These are phyloP conservation scores for Amauroascus verrucosus DNA, from an alignment of 2,329 filamentous ascomycete genomes.

Conservation along the genomic window DNA sequence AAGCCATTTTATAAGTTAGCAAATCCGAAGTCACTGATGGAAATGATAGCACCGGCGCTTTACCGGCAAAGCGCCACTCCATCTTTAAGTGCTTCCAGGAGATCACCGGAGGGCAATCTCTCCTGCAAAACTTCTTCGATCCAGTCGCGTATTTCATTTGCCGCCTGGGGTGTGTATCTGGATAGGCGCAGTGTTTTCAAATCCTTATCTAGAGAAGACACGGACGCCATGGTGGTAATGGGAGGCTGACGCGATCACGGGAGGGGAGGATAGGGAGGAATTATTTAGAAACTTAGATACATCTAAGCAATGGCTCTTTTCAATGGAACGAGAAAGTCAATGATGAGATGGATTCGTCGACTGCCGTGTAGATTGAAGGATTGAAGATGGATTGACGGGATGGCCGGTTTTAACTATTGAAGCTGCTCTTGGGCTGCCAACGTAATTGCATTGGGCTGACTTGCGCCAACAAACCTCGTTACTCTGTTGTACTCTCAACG, in stretches of 20 bases:
- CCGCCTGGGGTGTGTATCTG: slow-evolving; percentile 83
- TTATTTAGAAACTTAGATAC: background rate
- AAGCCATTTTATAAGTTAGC: slow-evolving; percentile 19
- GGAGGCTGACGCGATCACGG: background rate
- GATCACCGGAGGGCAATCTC: slow-evolving; percentile 59
- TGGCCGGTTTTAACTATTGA: background rate
- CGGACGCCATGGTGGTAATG: slow-evolving; percentile 66
- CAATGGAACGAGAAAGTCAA: background rate
- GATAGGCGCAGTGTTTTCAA: slow-evolving; percentile 85
- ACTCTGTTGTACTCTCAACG: too few species aligned
- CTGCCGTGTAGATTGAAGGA: background rate
- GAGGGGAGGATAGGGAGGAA: background rate
- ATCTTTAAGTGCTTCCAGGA: slow-evolving; percentile 80
- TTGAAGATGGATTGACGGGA: too few species aligned
- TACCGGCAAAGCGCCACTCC: slow-evolving; percentile 89
- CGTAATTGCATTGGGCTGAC: background rate
- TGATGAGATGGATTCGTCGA: background rate
- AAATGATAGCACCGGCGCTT: slow-evolving; percentile 22
- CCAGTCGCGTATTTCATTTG: slow-evolving; percentile 74
- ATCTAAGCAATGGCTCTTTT: background rate
- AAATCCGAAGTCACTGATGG: slow-evolving; percentile 14
- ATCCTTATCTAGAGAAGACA: slow-evolving; percentile 88
- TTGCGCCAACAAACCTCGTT: too few species aligned
- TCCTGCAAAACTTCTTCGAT: slow-evolving; percentile 73
- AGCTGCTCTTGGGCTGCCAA: background rate